A percentile compares a stretch with the other conserved stretches of the same genome.
These are phyloP conservation scores for Mycena sp. DNA, from an alignment of 1,284 basidiomycete genomes.

Conservation along the genomic window DNA sequence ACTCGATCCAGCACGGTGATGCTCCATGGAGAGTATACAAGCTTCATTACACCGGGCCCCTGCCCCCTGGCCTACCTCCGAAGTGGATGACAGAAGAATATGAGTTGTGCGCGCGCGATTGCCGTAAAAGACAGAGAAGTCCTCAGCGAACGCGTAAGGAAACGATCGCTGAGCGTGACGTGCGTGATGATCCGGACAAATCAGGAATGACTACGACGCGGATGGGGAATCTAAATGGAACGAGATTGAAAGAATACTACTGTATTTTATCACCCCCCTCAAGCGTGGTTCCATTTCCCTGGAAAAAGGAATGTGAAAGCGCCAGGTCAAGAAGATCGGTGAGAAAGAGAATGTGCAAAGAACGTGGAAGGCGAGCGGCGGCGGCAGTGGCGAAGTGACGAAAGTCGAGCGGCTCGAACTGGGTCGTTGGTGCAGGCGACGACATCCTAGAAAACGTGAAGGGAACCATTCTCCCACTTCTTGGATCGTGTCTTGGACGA, in stretches of 20 bases:
- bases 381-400: background rate
- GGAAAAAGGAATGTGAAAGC: background rate
- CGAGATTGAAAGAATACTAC: slow-evolving; percentile 6
- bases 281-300: background rate
- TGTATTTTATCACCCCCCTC: background rate
- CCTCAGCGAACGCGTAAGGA: slow-evolving; percentile 6
- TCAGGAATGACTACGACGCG: background rate
- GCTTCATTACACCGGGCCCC: no score
- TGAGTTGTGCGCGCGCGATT: no score
- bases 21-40: no score
- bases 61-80: no score
- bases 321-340: no score
- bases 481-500: background rate
- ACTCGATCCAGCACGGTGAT: no score
- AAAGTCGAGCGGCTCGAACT: no score
- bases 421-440: background rate
- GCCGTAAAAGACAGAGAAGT: no score
- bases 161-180: slow-evolving; percentile 1
- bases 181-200: background rate
- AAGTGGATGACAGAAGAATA: no score
- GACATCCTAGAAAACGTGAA: background rate
- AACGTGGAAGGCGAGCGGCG: background rate
- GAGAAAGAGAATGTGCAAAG: background rate
- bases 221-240: background rate
- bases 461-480: background rate